Evolutionary conservation across 2,329 filamentous ascomycete genomes (phyloP).

Genomic region (Trichoderma polysporum): DNA sequence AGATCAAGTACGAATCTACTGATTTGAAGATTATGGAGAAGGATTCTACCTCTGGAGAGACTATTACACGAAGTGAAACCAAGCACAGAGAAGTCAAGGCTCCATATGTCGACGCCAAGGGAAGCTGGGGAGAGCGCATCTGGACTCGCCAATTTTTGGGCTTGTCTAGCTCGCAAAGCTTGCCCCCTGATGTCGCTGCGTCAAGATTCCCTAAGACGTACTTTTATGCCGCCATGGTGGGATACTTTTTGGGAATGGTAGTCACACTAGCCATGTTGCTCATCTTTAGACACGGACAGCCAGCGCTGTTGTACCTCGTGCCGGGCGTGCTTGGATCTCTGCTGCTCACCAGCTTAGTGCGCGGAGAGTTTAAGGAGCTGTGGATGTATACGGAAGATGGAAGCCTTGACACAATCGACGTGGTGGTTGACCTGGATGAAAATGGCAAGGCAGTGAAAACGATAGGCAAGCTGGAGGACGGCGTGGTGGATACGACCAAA

Average conservation of each 20-base stretch:
- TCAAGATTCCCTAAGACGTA: conserved; percentile 76
- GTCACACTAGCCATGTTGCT: conserved; percentile 75
- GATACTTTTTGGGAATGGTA: conserved; percentile 77
- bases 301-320: conserved; percentile 88
- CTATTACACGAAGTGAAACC: conserved; percentile 37
- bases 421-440: conserved; percentile 55
- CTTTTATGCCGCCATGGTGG: conserved; percentile 73
- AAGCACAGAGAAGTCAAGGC: conserved; percentile 52
- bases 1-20: conserved; percentile 51
- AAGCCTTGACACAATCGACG: conserved; percentile 53
- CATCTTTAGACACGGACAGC: conserved; percentile 78
- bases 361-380: conserved; percentile 72
- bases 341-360: conserved; percentile 69
- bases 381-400: conserved; percentile 80
- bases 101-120: conserved; percentile 59
- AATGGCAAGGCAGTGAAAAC: conserved; percentile 47
- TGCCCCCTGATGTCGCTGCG: conserved; percentile 38
- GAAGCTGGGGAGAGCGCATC: conserved; percentile 79
- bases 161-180: conserved; percentile 25
- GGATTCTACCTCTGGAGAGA: conserved; percentile 34
- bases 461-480: conserved; percentile 39
- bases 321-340: conserved; percentile 75
- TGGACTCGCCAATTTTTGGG: conserved; percentile 58
- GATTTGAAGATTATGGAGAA: conserved; percentile 37
- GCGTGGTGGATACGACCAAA: conserved; percentile 39